phyloP scores from a whole-genome alignment of 352 stramenopile species.

The Pythium vanterpoolii region DNA sequence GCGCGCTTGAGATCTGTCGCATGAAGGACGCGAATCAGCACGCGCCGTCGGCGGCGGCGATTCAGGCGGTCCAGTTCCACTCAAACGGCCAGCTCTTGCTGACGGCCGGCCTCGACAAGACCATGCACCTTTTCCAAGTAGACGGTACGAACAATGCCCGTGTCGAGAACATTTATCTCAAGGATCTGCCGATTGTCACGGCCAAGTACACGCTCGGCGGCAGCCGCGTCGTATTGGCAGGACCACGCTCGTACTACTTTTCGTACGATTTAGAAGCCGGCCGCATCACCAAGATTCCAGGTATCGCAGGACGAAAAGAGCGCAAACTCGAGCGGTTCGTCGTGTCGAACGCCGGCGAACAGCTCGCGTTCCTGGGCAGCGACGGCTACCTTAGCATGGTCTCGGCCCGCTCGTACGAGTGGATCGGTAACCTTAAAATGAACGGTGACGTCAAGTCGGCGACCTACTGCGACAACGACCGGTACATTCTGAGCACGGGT shows the following conservation, averaged over 20 bases:
- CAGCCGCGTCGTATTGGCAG: conserved; percentile 87
- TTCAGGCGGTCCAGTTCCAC: conserved; percentile 90
- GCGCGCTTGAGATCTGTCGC: conserved; percentile 58
- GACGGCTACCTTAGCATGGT: conserved; percentile 95
- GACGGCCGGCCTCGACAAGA: conserved; percentile 91
- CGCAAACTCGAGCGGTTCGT: conserved; percentile 91
- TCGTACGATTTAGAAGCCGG: conserved; percentile 94
- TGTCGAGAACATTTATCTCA: conserved; percentile 88
- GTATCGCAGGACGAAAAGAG: conserved; percentile 88
- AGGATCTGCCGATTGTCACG: conserved; percentile 87
- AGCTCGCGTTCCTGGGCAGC: conserved; percentile 93
- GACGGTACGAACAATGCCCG: conserved; percentile 88
- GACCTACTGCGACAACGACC: conserved; percentile 91
- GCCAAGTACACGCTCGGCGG: conserved; percentile 83
- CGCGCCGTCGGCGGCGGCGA: conserved; percentile 73
- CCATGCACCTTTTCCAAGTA: conserved; percentile 91
- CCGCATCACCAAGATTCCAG: conserved; percentile 89
- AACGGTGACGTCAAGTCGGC: conserved; percentile 91
- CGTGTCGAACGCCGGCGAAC: conserved; percentile 84
- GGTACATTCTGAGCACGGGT: conserved; percentile 92
- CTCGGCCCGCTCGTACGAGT: conserved; percentile 91
- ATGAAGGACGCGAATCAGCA: conserved; percentile 93
- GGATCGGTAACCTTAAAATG: conserved; percentile 95
- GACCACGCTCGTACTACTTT: conserved; percentile 95
- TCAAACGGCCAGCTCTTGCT: conserved; percentile 84